Base-by-base conservation (phyloP, 1,284 basidiomycete species). In the Athelia sp. region DNA sequence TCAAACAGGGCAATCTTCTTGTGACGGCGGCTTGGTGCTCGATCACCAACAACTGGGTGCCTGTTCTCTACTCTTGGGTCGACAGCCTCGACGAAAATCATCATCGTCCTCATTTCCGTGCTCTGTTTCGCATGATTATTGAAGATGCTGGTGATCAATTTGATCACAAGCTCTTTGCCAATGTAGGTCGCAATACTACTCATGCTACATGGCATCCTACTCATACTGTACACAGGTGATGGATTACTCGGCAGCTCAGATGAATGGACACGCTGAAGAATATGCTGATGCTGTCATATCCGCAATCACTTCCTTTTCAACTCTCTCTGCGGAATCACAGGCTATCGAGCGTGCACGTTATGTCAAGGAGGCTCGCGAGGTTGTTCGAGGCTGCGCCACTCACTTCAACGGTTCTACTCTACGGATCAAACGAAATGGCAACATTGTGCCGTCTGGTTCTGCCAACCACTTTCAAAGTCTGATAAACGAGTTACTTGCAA, bases 21-120 rank as follows among this genome's bases (percentile, higher is more conserved):
- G 52, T 51, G 3, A 54, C 53, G 13, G 56, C 54, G 17, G 46
- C 45, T 8, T 60, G 53, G 32, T 54, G 45, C 36, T 8, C 24
- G 1, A 26, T 46, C 6, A 23, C 48, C 2, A 13, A 23, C 1
- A 47, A 44, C 17, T 60, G 57, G 58, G 45, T 52, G 11, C 59
- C 59, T 0, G 50, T 58, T 4, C 40, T 60, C 1, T 60, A 60
- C 35, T 54, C 59, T 2, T 59, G 56, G 54, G 53, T 56, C 35
- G 32, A 52, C n/a, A 26, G 49, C 4, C 49, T 50, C 13, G 58
- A 59, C 43, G 53, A 35, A 8, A 40, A 21, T 4, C 57, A 60
- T 36, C 57, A 60, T 43, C 50, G 52, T 2, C 54, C 56, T 4
- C 58, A 60, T 46, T 60, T 60, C 26, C 46, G 40, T 3, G 36